phyloP scores from a whole-genome alignment of 106 monocot species.

The Agapanthus africanus region DNA sequence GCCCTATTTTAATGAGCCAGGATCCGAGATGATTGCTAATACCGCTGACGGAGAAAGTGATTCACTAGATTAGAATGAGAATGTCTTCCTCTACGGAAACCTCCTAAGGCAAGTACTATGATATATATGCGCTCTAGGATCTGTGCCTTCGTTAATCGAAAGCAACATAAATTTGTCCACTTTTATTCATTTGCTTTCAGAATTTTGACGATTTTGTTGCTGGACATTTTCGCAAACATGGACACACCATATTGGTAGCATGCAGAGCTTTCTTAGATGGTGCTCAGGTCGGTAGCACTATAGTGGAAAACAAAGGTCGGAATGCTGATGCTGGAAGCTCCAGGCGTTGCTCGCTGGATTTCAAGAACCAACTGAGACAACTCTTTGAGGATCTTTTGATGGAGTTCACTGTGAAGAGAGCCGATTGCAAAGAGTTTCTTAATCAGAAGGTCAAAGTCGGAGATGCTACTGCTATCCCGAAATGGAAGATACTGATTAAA shows the following conservation, averaged over 20 bases:
- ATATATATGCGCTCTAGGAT: background rate
- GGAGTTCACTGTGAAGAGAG: slow-evolving; percentile 20
- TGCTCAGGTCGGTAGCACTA: slow-evolving; percentile 9
- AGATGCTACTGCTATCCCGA: slow-evolving; percentile 2
- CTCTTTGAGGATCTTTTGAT: slow-evolving; percentile 17
- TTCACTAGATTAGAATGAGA: slow-evolving; percentile 5
- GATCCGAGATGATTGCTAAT: slow-evolving; percentile 21
- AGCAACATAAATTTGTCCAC: background rate
- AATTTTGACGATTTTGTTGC: slow-evolving; percentile 20
- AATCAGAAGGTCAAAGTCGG: slow-evolving; percentile 9
- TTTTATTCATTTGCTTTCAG: background rate
- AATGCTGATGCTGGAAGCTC: background rate
- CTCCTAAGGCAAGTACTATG: slow-evolving; percentile 11
- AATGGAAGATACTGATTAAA: background rate
- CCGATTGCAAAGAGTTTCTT: slow-evolving; percentile 11
- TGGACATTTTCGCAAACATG: slow-evolving; percentile 16
- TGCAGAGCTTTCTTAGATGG: slow-evolving; percentile 11
- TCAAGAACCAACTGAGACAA: slow-evolving; percentile 1
- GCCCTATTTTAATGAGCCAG: slow-evolving; percentile 11
- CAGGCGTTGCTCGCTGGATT: background rate
- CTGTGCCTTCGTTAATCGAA: too few species aligned
- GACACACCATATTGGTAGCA: slow-evolving; percentile 11
- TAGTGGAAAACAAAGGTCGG: background rate
- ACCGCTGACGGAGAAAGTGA: slow-evolving; percentile 2
- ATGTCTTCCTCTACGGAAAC: slow-evolving; percentile 4